Conservation (phyloP, 495 filamentous ascomycete genomes). For the Amorphotheca resinae region DNA sequence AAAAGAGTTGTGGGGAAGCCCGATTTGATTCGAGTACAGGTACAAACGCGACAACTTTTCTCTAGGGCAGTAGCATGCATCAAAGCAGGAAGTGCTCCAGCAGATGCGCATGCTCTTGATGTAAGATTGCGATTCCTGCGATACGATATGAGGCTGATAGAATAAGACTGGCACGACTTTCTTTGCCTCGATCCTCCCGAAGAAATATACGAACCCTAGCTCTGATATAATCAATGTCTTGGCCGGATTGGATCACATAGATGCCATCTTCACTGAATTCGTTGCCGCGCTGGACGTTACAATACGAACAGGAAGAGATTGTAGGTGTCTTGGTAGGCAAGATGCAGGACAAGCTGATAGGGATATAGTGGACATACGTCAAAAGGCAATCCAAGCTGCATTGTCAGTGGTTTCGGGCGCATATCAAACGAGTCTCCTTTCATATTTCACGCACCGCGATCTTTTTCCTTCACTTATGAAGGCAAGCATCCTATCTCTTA, state of each 20-base stretch:
- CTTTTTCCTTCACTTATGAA: constrained; percentile 92
- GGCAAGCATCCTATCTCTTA: constrained; percentile 34
- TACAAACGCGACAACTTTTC: constrained; percentile 70
- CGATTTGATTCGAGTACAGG: constrained; percentile 27
- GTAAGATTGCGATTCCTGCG: constrained; percentile 37
- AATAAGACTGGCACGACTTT: constrained; percentile 80
- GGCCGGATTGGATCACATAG: constrained; percentile 77
- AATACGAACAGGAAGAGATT: constrained; percentile 62
- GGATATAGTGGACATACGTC: constrained; percentile 51
- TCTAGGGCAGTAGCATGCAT: constrained; percentile 55
- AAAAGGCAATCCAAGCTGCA: constrained; percentile 69
- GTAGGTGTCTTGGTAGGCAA: constrained; percentile 33
- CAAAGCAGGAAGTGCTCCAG: constrained; percentile 45
- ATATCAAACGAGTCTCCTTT: constrained; percentile 84
- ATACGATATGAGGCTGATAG: constrained; percentile 2
- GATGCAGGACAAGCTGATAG: not conserved
- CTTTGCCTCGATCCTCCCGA: constrained; percentile 63
- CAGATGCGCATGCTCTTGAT: constrained; percentile 76
- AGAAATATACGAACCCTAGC: constrained; percentile 91
- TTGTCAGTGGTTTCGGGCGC: constrained; percentile 81
- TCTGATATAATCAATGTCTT: constrained; percentile 87
- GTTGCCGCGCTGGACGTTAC: constrained; percentile 67
- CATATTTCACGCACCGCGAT: constrained; percentile 92
- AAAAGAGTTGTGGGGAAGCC: not conserved
- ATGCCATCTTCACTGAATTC: constrained; percentile 77